A percentile compares a stretch with the other conserved stretches of the same genome.
Evolutionary conservation across 2,329 filamentous ascomycete genomes (phyloP).

Genomic region (Didymellaceae sp.): DNA sequence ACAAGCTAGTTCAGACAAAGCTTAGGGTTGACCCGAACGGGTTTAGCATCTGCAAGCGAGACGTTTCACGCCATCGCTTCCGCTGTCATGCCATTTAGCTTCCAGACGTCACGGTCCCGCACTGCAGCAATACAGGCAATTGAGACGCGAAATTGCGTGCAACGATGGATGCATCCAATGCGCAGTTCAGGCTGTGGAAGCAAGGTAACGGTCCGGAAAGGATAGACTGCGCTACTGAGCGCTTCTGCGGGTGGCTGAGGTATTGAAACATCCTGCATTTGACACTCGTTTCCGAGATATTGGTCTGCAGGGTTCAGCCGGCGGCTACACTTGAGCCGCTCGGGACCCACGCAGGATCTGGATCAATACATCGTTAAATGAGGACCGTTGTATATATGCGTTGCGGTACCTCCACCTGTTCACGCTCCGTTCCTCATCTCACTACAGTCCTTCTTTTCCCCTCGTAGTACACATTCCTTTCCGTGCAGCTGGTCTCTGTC

Average conservation of each 20-base stretch:
- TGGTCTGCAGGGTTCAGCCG: slow-evolving; percentile 20
- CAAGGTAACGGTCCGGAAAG: slow-evolving; percentile 17
- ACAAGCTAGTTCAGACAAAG: neutral
- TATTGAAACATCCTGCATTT: slow-evolving; percentile 20
- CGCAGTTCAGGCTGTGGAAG: slow-evolving; percentile 30
- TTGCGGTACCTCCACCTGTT: neutral
- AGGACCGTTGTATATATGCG: slow-evolving; percentile 14
- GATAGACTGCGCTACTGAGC: slow-evolving; percentile 25
- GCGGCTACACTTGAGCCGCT: slow-evolving; percentile 20
- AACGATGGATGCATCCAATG: slow-evolving; percentile 13
- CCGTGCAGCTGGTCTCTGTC: slow-evolving; percentile 34
- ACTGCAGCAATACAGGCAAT: no score
- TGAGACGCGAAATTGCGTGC: no score
- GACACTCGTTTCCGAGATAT: slow-evolving; percentile 27
- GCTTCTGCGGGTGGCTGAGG: slow-evolving; percentile 15
- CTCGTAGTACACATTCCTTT: slow-evolving; percentile 22
- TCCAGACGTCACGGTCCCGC: slow-evolving; percentile 18
- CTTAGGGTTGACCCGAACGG: neutral
- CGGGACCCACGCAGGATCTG: slow-evolving; percentile 17
- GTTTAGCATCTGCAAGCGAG: slow-evolving; percentile 20
- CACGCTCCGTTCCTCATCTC: slow-evolving; percentile 7
- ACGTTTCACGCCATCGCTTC: slow-evolving; percentile 28
- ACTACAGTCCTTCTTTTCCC: slow-evolving; percentile 33
- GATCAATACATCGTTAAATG: slow-evolving; percentile 13
- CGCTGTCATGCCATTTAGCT: slow-evolving; percentile 22